A percentile compares a stretch with the other conserved stretches of the same genome.
phyloP scores from a whole-genome alignment of 2,329 filamentous ascomycete genomes.

The Diaporthe ampelina region DNA sequence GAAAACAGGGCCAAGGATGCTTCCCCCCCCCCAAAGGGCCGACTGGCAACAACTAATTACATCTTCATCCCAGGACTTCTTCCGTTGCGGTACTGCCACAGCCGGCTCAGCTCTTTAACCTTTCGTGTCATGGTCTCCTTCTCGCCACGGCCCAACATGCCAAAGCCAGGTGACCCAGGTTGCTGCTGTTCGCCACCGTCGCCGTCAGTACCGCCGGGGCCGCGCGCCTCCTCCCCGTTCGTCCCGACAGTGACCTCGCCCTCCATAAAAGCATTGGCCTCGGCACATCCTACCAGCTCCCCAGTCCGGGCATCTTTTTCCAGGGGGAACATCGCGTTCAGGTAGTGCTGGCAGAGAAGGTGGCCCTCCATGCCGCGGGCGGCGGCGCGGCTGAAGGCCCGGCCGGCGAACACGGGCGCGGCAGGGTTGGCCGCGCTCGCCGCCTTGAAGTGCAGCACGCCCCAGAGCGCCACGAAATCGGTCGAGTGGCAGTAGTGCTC shows the following conservation, averaged over 20 bases:
- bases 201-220: conserved; percentile 37
- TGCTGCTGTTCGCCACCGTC: neutral
- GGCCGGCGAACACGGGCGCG: conserved; percentile 72
- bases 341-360: conserved; percentile 72
- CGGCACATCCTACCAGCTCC: conserved; percentile 53
- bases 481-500: conserved; percentile 84
- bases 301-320: conserved; percentile 57
- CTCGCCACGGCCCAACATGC: conserved; percentile 51
- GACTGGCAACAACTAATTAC: conserved; percentile 50
- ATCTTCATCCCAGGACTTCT: conserved; percentile 61
- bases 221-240: conserved; percentile 52
- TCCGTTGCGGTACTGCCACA: conserved; percentile 76
- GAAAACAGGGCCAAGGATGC: neutral
- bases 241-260: conserved; percentile 64
- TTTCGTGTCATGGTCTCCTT: conserved; percentile 40
- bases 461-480: conserved; percentile 82
- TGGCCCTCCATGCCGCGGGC: conserved; percentile 63
- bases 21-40: neutral
- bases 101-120: conserved; percentile 72
- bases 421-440: conserved; percentile 56
- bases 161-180: conserved; percentile 45
- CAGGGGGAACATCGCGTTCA: conserved; percentile 73
- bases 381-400: conserved; percentile 68
- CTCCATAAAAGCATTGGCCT: conserved; percentile 71
- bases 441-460: conserved; percentile 76